Conservation (phyloP, 2,329 filamentous ascomycete species). For the Exophiala dermatitidis region DNA sequence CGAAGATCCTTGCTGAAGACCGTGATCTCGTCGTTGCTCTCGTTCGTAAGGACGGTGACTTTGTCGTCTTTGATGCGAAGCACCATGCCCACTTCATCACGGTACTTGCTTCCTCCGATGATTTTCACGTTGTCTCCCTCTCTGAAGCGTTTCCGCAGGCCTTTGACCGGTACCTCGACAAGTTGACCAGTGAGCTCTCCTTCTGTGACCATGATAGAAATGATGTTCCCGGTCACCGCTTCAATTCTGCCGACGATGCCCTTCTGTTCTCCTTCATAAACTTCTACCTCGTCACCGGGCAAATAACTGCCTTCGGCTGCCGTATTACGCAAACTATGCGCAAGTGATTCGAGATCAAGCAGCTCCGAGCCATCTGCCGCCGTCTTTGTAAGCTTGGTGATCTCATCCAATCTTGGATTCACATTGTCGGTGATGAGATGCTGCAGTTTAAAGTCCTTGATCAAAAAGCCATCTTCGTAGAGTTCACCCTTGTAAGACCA, state of each 20-base stretch:
- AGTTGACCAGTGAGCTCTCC: conserved; percentile 74
- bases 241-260: conserved; percentile 80
- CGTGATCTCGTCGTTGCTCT: conserved; percentile 86
- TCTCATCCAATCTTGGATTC: conserved; percentile 87
- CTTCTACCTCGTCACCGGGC: conserved; percentile 91
- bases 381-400: conserved; percentile 85
- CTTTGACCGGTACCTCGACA: conserved; percentile 88
- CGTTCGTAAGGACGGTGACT: conserved; percentile 87
- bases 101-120: conserved; percentile 87
- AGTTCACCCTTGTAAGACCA: conserved; percentile 84
- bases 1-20: conserved; percentile 97
- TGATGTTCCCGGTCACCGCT: conserved; percentile 83
- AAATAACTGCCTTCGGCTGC: conserved; percentile 77
- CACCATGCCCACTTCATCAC: conserved; percentile 94
- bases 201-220: conserved; percentile 76
- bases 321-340: conserved; percentile 79
- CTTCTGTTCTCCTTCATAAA: conserved; percentile 90
- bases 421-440: conserved; percentile 80
- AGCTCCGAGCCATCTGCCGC: conserved; percentile 90
- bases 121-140: conserved; percentile 98
- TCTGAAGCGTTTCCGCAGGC: conserved; percentile 83
- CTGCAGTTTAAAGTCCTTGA: conserved; percentile 90
- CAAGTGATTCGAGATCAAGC: conserved; percentile 82
- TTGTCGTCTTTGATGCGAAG: conserved; percentile 88
- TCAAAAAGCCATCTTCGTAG: conserved; percentile 85